These are phyloP conservation scores for Suhomyces wounanorum DNA, from an alignment of 1,139 yeast genomes.

Conservation along the genomic window DNA sequence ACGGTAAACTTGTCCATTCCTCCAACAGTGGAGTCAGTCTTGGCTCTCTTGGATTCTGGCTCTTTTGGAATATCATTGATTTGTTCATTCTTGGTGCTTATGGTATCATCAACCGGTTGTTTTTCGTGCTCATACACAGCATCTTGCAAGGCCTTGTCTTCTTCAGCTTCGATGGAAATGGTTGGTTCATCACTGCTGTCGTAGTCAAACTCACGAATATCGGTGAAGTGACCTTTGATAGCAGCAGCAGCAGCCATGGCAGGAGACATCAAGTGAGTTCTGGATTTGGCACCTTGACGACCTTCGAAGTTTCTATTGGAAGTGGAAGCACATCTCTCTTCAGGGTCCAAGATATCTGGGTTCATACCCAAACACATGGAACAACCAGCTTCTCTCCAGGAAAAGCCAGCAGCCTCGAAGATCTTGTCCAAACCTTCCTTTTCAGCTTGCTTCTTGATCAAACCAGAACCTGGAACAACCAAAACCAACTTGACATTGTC, in stretches of 20 bases:
- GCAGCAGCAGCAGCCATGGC: slow-evolving; percentile 99
- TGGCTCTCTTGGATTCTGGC: slow-evolving; percentile 33
- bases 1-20: slow-evolving; percentile 78
- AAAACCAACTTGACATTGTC: slow-evolving; percentile 76
- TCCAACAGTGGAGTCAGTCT: slow-evolving; percentile 27
- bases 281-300: slow-evolving; percentile 95
- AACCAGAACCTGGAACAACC: slow-evolving; percentile 97
- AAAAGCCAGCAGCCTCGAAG: slow-evolving; percentile 89
- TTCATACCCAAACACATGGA: slow-evolving; percentile 99
- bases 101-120: slow-evolving; percentile 47
- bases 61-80: slow-evolving; percentile 59
- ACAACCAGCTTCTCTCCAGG: slow-evolving; percentile 99
- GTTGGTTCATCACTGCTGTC: slow-evolving; percentile 61
- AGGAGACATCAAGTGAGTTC: slow-evolving; percentile 97
- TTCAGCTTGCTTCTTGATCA: slow-evolving; percentile 91
- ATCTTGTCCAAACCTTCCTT: slow-evolving; percentile 90
- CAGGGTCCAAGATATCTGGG: slow-evolving; percentile 92
- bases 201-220: slow-evolving; percentile 79
- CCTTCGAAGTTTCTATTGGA: slow-evolving; percentile 99
- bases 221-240: slow-evolving; percentile 85
- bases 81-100: slow-evolving; percentile 47
- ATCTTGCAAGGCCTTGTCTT: slow-evolving; percentile 61
- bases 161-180: slow-evolving; percentile 57
- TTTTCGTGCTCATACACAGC: slow-evolving; percentile 74
- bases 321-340: slow-evolving; percentile 97